phyloP scores from a whole-genome alignment of 306 rosid species.

The Prunus davidiana region DNA sequence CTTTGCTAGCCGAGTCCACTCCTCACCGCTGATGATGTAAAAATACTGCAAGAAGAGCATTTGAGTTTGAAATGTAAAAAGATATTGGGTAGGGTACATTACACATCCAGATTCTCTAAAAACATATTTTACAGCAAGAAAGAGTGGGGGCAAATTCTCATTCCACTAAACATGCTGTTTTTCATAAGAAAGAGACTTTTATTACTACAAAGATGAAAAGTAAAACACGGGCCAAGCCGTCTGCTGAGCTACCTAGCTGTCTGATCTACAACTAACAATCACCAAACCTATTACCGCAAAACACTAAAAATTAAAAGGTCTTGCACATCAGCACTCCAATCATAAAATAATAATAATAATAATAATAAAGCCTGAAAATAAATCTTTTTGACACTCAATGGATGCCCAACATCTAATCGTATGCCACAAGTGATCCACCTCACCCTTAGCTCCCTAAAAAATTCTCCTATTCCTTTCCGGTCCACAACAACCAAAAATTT shows the following conservation, averaged over 20 bases:
- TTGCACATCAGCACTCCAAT: not conserved
- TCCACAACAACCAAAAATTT: not conserved
- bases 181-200: no score
- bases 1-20: conserved; percentile 51
- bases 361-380: not conserved
- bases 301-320: not conserved
- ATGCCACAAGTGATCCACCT: no score
- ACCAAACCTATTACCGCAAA: not conserved
- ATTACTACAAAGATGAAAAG: no score
- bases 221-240: no score
- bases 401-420: no score
- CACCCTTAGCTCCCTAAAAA: not conserved
- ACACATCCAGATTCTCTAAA: not conserved
- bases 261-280: not conserved
- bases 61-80: conserved; percentile 6
- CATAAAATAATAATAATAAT: not conserved
- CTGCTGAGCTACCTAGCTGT: no score
- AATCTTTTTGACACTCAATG: not conserved
- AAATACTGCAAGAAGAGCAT: conserved; percentile 53
- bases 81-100: not conserved
- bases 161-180: no score
- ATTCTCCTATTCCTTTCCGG: not conserved
- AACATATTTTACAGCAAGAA: no score
- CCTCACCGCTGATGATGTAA: conserved; percentile 62
- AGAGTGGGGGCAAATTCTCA: no score